A percentile compares a stretch with the other conserved stretches of the same genome.
Conservation (phyloP, 768 basidiomycete species). For the Austroboletus festivus region DNA sequence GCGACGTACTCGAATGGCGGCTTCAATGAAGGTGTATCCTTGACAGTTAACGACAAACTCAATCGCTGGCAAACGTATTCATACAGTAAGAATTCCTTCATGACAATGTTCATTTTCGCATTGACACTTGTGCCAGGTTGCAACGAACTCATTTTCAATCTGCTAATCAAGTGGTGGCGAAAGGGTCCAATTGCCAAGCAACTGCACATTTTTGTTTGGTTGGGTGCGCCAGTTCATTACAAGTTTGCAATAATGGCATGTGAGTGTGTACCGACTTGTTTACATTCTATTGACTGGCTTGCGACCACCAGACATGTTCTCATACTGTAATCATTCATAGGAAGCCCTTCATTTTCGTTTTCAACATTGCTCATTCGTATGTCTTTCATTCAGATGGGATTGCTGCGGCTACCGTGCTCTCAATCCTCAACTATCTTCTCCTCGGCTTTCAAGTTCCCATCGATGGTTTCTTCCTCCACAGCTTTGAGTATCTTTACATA, state of each 20-base stretch:
- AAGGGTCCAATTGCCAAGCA: conserved; percentile 82
- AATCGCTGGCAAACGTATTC: conserved; percentile 92
- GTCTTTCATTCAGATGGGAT: conserved; percentile 42
- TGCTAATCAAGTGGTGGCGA: conserved; percentile 72
- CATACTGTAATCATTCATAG: conserved; percentile 50
- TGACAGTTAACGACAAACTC: conserved; percentile 88
- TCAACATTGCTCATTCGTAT: not conserved
- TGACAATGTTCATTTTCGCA: conserved; percentile 11
- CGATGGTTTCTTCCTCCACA: conserved; percentile 74
- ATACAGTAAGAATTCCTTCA: conserved; percentile 47
- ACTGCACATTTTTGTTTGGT: conserved; percentile 75
- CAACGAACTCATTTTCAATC: conserved; percentile 77
- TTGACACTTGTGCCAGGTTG: conserved; percentile 27
- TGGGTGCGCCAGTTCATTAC: conserved; percentile 72
- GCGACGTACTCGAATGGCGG: conserved; percentile 83
- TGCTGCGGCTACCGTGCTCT: conserved; percentile 63
- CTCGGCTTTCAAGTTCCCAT: conserved; percentile 68
- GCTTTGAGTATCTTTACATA: too few species aligned
- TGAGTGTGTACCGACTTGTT: conserved; percentile 16
- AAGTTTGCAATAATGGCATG: conserved; percentile 65
- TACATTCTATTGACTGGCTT: not conserved
- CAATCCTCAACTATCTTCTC: conserved; percentile 70
- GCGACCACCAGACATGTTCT: conserved; percentile 42
- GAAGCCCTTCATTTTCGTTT: conserved; percentile 21
- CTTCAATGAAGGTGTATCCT: conserved; percentile 89